Evolutionary conservation across 768 basidiomycete genomes (phyloP).

Genomic region (Mycena amicta): DNA sequence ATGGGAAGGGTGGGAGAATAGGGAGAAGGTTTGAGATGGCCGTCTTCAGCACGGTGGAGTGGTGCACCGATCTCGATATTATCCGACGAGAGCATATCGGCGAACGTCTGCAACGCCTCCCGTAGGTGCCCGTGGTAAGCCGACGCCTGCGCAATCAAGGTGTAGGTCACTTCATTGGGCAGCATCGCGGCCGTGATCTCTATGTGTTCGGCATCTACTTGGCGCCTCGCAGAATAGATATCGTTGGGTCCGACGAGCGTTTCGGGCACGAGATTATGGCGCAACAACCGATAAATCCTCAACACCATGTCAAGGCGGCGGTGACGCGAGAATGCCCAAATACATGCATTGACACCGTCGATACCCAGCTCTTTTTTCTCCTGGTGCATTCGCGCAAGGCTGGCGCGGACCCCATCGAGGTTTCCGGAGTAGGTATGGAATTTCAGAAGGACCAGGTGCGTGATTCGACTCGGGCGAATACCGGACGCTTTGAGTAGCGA

Average conservation of each 20-base stretch:
- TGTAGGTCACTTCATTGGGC: constrained; percentile 72
- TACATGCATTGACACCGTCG: constrained; percentile 68
- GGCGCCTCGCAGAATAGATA: constrained; percentile 34
- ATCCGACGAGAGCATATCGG: constrained; percentile 63
- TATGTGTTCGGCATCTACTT: constrained; percentile 51
- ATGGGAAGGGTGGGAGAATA: constrained; percentile 51
- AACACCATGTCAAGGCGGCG: constrained; percentile 56
- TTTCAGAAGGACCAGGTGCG: constrained; percentile 60
- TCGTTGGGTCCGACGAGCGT: constrained; percentile 35
- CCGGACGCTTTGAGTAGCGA: constrained; percentile 57
- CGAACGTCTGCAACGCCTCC: constrained; percentile 56
- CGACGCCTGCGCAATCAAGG: constrained; percentile 65
- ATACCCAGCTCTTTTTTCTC: constrained; percentile 56
- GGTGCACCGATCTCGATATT: constrained; percentile 40
- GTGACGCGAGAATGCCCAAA: constrained; percentile 68
- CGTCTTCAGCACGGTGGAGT: constrained; percentile 29
- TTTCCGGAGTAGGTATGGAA: constrained; percentile 54
- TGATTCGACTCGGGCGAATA: constrained; percentile 59
- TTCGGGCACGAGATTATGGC: constrained; percentile 50
- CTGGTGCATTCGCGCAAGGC: constrained; percentile 53
- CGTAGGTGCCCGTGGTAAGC: constrained; percentile 72
- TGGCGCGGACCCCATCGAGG: constrained; percentile 56
- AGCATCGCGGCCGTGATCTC: constrained; percentile 41
- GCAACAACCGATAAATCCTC: constrained; percentile 65
- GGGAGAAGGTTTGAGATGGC: constrained; percentile 27